Conservation (phyloP, 306 rosid genomes). For the Corylus heterophylla region DNA sequence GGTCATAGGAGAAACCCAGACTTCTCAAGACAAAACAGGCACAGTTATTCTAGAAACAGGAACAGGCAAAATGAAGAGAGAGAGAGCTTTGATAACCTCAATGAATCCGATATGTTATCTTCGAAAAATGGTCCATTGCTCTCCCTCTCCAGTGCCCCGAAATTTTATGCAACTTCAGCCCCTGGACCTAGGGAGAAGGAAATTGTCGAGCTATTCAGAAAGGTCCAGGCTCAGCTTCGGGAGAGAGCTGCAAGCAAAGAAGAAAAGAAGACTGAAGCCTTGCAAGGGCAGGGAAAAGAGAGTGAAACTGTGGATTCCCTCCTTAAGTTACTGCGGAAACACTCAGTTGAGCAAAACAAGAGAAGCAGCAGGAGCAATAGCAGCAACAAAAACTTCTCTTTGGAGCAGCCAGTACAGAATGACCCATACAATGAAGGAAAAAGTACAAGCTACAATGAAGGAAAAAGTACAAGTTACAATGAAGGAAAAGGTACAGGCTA, state of each 20-base stretch:
- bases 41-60: constrained; percentile 59
- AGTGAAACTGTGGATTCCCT: constrained; percentile 84
- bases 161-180: constrained; percentile 66
- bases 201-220: constrained; percentile 88
- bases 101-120: constrained; percentile 67
- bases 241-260: constrained; percentile 76
- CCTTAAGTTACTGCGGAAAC: constrained; percentile 78
- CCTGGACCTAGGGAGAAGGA: constrained; percentile 97
- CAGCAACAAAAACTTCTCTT: constrained; percentile 39
- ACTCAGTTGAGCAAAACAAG: constrained; percentile 76
- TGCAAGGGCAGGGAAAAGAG: constrained; percentile 60
- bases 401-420: constrained; percentile 53
- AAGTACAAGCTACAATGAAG: constrained; percentile 22
- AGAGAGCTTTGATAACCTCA: constrained; percentile 64
- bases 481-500: constrained; percentile 37
- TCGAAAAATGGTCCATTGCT: constrained; percentile 69
- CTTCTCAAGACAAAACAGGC: constrained; percentile 71
- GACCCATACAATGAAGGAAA: constrained; percentile 38
- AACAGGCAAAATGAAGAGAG: constrained; percentile 69
- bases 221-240: constrained; percentile 88
- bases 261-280: constrained; percentile 69
- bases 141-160: constrained; percentile 58
- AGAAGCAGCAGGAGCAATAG: constrained; percentile 43
- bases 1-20: constrained; percentile 69
- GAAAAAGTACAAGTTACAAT: background rate